phyloP scores from a whole-genome alignment of 768 basidiomycete genomes.

The Trametes gibbosa region DNA sequence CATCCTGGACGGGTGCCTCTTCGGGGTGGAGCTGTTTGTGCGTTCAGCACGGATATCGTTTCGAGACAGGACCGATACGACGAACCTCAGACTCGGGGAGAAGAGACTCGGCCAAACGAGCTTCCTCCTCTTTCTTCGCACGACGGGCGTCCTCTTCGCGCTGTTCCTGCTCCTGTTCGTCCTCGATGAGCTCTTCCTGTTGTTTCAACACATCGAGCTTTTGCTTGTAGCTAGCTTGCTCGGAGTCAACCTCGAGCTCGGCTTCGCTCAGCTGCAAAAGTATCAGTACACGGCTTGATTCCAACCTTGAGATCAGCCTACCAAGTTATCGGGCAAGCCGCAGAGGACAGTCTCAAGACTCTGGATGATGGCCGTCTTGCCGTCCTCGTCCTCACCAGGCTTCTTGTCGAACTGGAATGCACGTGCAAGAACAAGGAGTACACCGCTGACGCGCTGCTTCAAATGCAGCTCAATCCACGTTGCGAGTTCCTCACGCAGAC shows the following conservation, averaged over 20 bases:
- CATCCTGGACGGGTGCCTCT: slow-evolving; percentile 43
- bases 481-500: slow-evolving; percentile 83
- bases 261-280: slow-evolving; percentile 84
- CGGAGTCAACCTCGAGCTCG: slow-evolving; percentile 92
- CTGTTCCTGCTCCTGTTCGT: slow-evolving; percentile 97
- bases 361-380: slow-evolving; percentile 75
- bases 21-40: slow-evolving; percentile 75
- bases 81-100: slow-evolving; percentile 85
- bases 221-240: slow-evolving; percentile 94
- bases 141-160: slow-evolving; percentile 91
- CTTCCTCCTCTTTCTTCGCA: slow-evolving; percentile 74
- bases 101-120: slow-evolving; percentile 74
- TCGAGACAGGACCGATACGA: background rate
- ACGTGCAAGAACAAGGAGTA: slow-evolving; percentile 87
- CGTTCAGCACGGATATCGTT: background rate
- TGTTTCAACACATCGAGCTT: slow-evolving; percentile 97
- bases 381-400: slow-evolving; percentile 71
- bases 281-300: slow-evolving; percentile 17
- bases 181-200: slow-evolving; percentile 98
- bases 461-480: slow-evolving; percentile 94
- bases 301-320: no score
- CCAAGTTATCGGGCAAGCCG: slow-evolving; percentile 91
- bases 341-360: slow-evolving; percentile 89
- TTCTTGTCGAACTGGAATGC: slow-evolving; percentile 92
- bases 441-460: slow-evolving; percentile 88